Evolutionary conservation across 2,329 filamentous ascomycete genomes (phyloP), one percentile per base, ranked within the genome.

Genomic region (Pleomassaria siparia): DNA sequence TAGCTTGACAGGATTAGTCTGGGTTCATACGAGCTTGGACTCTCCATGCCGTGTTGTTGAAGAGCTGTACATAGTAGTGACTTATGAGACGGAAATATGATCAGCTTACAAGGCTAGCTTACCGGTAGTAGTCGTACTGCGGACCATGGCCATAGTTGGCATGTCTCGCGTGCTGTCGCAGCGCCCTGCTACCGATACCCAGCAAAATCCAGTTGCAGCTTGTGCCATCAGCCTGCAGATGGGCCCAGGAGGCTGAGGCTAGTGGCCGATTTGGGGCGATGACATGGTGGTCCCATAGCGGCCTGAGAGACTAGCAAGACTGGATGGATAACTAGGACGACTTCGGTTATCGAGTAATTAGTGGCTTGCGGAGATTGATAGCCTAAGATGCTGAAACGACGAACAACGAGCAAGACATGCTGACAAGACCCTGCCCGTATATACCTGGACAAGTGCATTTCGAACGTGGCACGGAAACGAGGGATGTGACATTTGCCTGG

Each of bases 31-130:
- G 22, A 18, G 43, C 25, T 37, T 25, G 33, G 21, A 21, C 28
- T 9, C 13, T 32, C n/a, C 15, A 16, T 22, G n/a, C 32, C 42
- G 37, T 35, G 35, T 45, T 45, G 43, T 6, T 46, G 8, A 37
- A 30, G 15, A 41, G 18, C 20, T 42, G 39, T 39, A n/a, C n/a
- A n/a, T n/a, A 42, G 39, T 12, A 12, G 29, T 22, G 12, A 47
- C 44, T 36, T 37, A 42, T n/a, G 21, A 28, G 2, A 30, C 25
- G 37, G 39, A 6, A 42, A 40, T 42, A 29, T 26, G 44, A 29
- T 47, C 28, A 47, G 37, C 44, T 47, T 47, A 47, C 44, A 20
- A 29, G 44, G 37, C 32, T 46, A 16, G 40, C 40, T 12, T 22
- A 36, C 26, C n/a, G 25, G 36, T 11, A 39, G 4, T 15, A 3